A percentile compares a stretch with the other conserved stretches of the same genome.
These are phyloP conservation scores for Fusarium sp. DNA, from an alignment of 2,329 filamentous ascomycete species.

Conservation along the genomic window DNA sequence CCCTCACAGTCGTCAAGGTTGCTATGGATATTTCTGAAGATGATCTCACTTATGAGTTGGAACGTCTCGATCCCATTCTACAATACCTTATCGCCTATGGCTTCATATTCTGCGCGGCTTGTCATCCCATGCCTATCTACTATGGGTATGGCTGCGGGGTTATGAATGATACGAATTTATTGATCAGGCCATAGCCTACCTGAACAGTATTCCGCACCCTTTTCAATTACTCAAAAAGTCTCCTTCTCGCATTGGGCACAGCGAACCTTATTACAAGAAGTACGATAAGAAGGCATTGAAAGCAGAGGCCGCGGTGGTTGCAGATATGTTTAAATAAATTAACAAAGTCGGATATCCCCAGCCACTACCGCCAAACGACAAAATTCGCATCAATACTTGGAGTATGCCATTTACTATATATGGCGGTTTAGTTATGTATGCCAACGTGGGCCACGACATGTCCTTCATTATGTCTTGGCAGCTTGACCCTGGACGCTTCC, in stretches of 20 bases:
- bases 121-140: not conserved
- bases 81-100: not conserved
- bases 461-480: not conserved
- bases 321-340: not conserved
- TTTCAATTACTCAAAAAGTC: not conserved
- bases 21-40: slow-evolving; percentile 1
- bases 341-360: not conserved
- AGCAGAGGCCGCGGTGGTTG: not conserved
- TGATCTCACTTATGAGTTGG: not conserved
- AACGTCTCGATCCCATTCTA: not conserved
- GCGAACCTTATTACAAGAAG: not conserved
- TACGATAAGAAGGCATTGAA: not conserved
- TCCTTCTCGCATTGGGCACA: not conserved
- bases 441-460: not conserved
- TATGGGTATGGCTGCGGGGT: not conserved
- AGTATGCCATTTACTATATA: not conserved
- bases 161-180: not conserved
- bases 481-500: not conserved
- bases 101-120: not conserved
- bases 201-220: not conserved
- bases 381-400: not conserved
- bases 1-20: not conserved
- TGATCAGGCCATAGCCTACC: not conserved
- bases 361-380: not conserved
- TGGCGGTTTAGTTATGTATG: not conserved